Evolutionary conservation across 164 flowering plant species (phyloP).

Genomic region (Vitis amurensis): DNA sequence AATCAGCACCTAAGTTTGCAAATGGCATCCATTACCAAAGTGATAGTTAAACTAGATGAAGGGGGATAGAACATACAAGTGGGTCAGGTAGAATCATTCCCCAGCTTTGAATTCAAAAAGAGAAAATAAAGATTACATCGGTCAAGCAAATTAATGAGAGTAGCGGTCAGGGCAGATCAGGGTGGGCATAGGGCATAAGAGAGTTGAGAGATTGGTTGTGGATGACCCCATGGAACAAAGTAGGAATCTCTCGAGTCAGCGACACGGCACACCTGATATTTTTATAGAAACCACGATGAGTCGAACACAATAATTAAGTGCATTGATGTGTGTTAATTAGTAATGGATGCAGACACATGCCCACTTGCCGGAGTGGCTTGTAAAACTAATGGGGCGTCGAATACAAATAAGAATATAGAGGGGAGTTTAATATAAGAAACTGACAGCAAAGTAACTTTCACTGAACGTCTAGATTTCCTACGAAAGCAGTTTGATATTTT

Average conservation of each 20-base stretch:
- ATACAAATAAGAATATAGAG: too few relatives aligned
- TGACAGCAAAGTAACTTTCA: not conserved
- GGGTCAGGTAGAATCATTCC: too few relatives aligned
- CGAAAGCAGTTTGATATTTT: not conserved
- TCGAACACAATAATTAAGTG: conserved; percentile 4
- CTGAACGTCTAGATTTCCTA: not conserved
- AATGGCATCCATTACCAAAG: too few relatives aligned
- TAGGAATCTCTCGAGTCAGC: conserved; percentile 6
- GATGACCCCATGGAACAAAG: not conserved
- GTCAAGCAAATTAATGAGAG: too few relatives aligned
- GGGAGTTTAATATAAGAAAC: not conserved
- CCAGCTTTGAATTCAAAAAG: too few relatives aligned
- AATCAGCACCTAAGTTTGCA: too few relatives aligned
- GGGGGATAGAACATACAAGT: too few relatives aligned
- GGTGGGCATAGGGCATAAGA: too few relatives aligned
- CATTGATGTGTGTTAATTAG: not conserved
- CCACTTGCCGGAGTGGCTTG: conserved; percentile 16
- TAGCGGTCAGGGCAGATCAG: too few relatives aligned
- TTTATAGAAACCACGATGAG: not conserved
- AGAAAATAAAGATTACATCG: too few relatives aligned
- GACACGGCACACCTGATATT: not conserved
- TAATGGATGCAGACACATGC: conserved; percentile 15
- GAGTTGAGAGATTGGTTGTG: too few relatives aligned
- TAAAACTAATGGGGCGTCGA: not conserved
- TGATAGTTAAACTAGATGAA: too few relatives aligned